Evolutionary conservation across 495 filamentous ascomycete species (phyloP).

Genomic region (Neohortaea acidophila): DNA sequence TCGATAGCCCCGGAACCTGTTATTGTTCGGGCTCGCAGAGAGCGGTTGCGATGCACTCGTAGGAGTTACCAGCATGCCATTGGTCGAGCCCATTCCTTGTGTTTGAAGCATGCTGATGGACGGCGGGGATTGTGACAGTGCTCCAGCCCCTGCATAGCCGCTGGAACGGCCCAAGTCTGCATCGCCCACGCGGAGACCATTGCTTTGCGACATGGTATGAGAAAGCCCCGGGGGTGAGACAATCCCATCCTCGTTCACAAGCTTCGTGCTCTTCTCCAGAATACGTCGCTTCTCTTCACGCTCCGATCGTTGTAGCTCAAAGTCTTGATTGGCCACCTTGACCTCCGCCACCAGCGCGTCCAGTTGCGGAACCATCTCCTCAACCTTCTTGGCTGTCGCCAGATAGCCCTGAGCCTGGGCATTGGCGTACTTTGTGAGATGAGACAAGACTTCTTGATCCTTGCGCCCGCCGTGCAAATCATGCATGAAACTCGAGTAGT

Average conservation of each 20-base stretch:
- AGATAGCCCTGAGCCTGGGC: slow-evolving; percentile 75
- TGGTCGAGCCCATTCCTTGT: slow-evolving; percentile 6
- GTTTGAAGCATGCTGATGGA: slow-evolving; percentile 5
- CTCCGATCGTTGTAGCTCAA: slow-evolving; percentile 81
- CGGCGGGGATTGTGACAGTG: slow-evolving; percentile 14
- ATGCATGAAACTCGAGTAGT: slow-evolving; percentile 98
- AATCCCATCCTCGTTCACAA: slow-evolving; percentile 11
- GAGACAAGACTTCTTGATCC: slow-evolving; percentile 91
- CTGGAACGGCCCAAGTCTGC: slow-evolving; percentile 1
- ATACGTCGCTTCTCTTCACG: slow-evolving; percentile 81
- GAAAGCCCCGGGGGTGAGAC: slow-evolving; percentile 6
- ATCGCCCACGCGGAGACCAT: slow-evolving; percentile 5
- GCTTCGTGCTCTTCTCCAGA: slow-evolving; percentile 75
- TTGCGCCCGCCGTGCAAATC: slow-evolving; percentile 94
- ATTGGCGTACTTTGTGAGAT: slow-evolving; percentile 88
- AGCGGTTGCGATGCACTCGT: neutral
- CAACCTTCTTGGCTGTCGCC: slow-evolving; percentile 68
- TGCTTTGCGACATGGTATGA: slow-evolving; percentile 5
- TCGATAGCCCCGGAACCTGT: slow-evolving; percentile 72
- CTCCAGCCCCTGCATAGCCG: neutral
- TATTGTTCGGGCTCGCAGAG: slow-evolving; percentile 34
- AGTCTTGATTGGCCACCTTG: slow-evolving; percentile 83
- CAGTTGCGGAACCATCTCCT: slow-evolving; percentile 74
- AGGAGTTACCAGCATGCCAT: slow-evolving; percentile 5
- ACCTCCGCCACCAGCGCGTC: slow-evolving; percentile 87